Evolutionary conservation across 2,329 filamentous ascomycete genomes (phyloP).

Genomic region (Paracamarosporium sp.): DNA sequence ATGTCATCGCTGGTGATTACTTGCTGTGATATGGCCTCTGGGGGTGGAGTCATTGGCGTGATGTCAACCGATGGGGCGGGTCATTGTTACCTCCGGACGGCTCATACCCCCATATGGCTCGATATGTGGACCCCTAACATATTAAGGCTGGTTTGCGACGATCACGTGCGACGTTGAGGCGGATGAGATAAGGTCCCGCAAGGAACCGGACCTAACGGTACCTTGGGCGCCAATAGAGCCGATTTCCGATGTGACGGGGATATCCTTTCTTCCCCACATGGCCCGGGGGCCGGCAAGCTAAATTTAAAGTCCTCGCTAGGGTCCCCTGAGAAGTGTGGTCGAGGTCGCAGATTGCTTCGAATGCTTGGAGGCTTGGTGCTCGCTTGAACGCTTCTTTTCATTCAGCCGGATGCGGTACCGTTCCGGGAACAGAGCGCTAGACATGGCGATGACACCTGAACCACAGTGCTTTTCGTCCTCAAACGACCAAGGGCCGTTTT

Average conservation of each 20-base stretch:
- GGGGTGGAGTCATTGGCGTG: background rate
- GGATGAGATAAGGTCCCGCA: background rate
- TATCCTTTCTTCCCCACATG: background rate
- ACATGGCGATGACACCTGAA: background rate
- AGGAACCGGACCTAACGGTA: slow-evolving; percentile 2
- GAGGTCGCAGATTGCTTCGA: slow-evolving; percentile 4
- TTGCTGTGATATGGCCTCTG: background rate
- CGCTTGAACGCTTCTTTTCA: background rate
- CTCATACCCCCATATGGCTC: background rate
- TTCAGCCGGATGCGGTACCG: background rate
- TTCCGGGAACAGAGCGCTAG: background rate
- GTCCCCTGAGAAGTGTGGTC: background rate
- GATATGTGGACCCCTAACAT: background rate
- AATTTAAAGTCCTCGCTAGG: background rate
- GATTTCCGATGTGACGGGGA: background rate
- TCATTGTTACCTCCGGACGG: background rate
- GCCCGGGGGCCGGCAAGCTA: slow-evolving; percentile 3
- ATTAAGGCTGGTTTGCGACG: background rate
- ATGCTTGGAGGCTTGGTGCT: background rate
- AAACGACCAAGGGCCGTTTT: background rate
- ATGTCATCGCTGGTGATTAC: background rate
- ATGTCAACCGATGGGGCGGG: background rate
- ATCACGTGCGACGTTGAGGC: background rate
- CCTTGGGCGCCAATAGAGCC: background rate
- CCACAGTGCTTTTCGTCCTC: background rate